phyloP scores from a whole-genome alignment of 495 filamentous ascomycete species.

The Daldinia decipiens region DNA sequence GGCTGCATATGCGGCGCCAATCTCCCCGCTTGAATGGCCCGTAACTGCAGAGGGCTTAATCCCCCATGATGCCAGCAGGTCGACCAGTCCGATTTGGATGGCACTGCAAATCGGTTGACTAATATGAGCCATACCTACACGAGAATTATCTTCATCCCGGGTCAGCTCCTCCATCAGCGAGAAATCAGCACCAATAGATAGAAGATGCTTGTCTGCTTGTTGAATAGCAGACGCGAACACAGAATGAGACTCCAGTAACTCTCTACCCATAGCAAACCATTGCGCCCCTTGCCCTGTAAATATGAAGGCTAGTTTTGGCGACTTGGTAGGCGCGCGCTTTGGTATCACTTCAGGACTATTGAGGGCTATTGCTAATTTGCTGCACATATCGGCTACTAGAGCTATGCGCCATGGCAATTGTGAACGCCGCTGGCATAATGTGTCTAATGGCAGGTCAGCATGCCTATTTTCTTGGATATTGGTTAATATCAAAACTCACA shows the following conservation, averaged over 20 bases:
- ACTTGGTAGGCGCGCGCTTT: conserved; percentile 42
- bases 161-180: conserved; percentile 48
- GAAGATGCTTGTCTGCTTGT: conserved; percentile 46
- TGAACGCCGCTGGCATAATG: conserved; percentile 54
- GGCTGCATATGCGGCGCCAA: conserved; percentile 61
- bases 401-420: conserved; percentile 52
- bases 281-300: conserved; percentile 63
- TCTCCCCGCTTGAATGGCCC: conserved; percentile 73
- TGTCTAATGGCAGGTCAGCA: conserved; percentile 39
- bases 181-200: conserved; percentile 50
- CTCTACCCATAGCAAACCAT: conserved; percentile 65
- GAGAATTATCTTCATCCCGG: conserved; percentile 52
- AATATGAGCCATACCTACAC: conserved; percentile 57
- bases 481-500: conserved; percentile 32
- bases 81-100: conserved; percentile 63
- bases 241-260: conserved; percentile 56
- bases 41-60: conserved; percentile 63
- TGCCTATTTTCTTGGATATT: not conserved
- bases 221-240: conserved; percentile 49
- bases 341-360: conserved; percentile 50
- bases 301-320: conserved; percentile 53
- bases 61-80: conserved; percentile 63
- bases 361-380: conserved; percentile 48
- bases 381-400: conserved; percentile 51
- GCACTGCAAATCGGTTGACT: conserved; percentile 62